Evolutionary conservation across 2,329 filamentous ascomycete genomes (phyloP).

Genomic region (Penicillium corylophilum): DNA sequence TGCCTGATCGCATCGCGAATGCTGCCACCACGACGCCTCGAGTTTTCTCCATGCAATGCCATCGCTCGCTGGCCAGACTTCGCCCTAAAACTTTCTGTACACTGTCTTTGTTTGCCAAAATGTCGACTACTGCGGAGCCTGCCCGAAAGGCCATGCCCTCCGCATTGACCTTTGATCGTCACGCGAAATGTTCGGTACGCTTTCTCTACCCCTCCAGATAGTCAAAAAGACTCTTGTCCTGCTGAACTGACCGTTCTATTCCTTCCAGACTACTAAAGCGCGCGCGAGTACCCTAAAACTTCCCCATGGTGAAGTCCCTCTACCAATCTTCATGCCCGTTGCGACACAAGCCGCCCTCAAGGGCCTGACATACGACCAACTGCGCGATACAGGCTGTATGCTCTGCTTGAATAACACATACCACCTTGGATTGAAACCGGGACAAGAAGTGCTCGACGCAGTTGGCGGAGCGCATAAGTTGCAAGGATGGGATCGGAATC

Average conservation of each 20-base stretch:
- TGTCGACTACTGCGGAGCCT: conserved; percentile 29
- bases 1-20: conserved; percentile 15
- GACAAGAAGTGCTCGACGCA: conserved; percentile 80
- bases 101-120: conserved; percentile 17
- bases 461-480: conserved; percentile 91
- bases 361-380: conserved; percentile 85
- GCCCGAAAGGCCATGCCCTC: conserved; percentile 45
- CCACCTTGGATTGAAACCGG: conserved; percentile 90
- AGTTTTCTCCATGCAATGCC: conserved; percentile 20
- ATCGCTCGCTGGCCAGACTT: conserved; percentile 6
- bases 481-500: conserved; percentile 93
- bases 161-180: conserved; percentile 74
- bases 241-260: not conserved
- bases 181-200: conserved; percentile 76
- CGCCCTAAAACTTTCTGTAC: not conserved
- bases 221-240: conserved; percentile 9
- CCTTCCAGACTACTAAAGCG: conserved; percentile 79
- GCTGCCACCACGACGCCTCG: conserved; percentile 1
- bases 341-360: conserved; percentile 96
- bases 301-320: conserved; percentile 84
- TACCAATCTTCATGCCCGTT: conserved; percentile 98
- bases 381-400: conserved; percentile 84
- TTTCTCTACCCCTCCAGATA: not conserved
- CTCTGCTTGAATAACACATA: conserved; percentile 98
- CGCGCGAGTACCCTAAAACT: conserved; percentile 83